Evolutionary conservation across 345 rosid species (phyloP).

Genomic region (Bruguiera sexangula): DNA sequence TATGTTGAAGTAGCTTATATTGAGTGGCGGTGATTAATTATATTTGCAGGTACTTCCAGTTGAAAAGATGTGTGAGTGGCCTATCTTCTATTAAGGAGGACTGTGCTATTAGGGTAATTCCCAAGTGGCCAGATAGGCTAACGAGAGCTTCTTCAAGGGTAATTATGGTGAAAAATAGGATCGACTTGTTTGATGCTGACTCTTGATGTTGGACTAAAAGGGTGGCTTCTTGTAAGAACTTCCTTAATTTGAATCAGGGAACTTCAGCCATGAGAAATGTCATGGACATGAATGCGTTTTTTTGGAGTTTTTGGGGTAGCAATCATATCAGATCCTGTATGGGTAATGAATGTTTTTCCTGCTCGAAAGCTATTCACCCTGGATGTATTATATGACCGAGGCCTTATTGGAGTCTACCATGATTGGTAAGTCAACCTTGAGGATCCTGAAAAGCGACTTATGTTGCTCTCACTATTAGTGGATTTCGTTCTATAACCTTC

Average conservation of each 20-base stretch:
- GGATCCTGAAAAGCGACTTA: not conserved
- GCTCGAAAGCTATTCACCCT: conserved; percentile 78
- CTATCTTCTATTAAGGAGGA: conserved; percentile 58
- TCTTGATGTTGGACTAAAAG: conserved; percentile 80
- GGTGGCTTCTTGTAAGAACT: conserved; percentile 71
- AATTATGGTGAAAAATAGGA: conserved; percentile 57
- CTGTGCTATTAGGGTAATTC: conserved; percentile 56
- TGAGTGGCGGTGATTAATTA: conserved; percentile 7
- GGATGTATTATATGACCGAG: conserved; percentile 72
- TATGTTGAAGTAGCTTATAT: not conserved
- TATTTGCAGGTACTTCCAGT: conserved; percentile 66
- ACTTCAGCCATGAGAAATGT: conserved; percentile 66
- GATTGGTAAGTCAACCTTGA: conserved; percentile 54
- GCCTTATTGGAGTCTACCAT: conserved; percentile 83
- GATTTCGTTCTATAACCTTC: not conserved
- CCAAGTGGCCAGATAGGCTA: conserved; percentile 83
- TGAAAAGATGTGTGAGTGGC: conserved; percentile 65
- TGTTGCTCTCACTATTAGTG: not conserved
- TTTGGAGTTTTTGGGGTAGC: too few species aligned
- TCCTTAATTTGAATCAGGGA: conserved; percentile 61
- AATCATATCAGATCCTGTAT: conserved; percentile 66
- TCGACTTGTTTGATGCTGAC: conserved; percentile 84
- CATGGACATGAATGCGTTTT: conserved; percentile 94
- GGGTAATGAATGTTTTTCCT: conserved; percentile 97
- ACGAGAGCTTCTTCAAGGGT: conserved; percentile 65